A percentile compares a stretch with the other conserved stretches of the same genome.
These are phyloP conservation scores for Capsicum rhomboideum DNA, from an alignment of 257 asterid genomes.

Conservation along the genomic window DNA sequence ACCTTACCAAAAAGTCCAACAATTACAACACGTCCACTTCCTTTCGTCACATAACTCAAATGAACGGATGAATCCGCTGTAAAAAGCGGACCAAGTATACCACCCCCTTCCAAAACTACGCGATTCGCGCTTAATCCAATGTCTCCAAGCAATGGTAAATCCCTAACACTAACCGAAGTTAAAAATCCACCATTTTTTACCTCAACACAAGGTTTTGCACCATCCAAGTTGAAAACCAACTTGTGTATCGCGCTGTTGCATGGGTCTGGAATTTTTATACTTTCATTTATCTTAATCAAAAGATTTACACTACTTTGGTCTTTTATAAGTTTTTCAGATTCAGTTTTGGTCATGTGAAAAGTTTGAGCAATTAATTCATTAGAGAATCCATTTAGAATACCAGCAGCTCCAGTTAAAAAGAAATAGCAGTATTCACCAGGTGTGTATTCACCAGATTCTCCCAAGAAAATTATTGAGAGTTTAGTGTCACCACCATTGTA, in stretches of 20 bases:
- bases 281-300: conserved; percentile 3
- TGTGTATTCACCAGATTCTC: conserved; percentile 1
- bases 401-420: conserved; percentile 26
- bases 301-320: conserved; percentile 17
- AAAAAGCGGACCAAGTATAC: conserved; percentile 14
- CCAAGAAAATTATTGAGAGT: conserved; percentile 3
- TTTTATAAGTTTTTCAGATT: conserved; percentile 15
- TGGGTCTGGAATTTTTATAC: conserved; percentile 11
- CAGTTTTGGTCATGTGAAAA: neutral
- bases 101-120: conserved; percentile 9
- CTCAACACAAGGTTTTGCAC: neutral
- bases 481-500: neutral
- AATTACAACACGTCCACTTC: conserved; percentile 29
- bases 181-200: neutral
- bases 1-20: conserved; percentile 26
- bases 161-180: neutral
- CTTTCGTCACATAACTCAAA: conserved; percentile 17
- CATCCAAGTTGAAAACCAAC: neutral
- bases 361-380: conserved; percentile 16
- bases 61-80: conserved; percentile 14
- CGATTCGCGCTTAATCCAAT: conserved; percentile 18
- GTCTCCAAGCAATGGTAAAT: conserved; percentile 5
- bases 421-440: conserved; percentile 17
- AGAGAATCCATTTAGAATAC: conserved; percentile 27
- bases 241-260: neutral